Base-by-base conservation (phyloP, 805 yeast genomes). In the Priceomyces fermenticarens region DNA sequence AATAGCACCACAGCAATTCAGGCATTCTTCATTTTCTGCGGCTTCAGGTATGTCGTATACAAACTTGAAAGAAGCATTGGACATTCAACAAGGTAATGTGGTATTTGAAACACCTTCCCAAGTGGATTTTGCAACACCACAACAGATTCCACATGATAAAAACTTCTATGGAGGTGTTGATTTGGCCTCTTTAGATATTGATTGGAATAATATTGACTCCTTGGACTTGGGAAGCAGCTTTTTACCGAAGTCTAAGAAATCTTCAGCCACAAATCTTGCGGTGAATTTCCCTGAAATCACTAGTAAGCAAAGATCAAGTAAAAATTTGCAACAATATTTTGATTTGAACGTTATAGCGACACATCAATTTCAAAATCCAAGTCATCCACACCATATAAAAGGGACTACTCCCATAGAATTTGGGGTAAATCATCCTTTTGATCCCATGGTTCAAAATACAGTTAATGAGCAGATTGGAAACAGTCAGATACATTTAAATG, bases 71-170 rank as follows among this genome's bases (percentile, higher is more conserved):
- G 83, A 77, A 35, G 67, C 71, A 3, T 34, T 53, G 27, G 45
- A 54, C 16, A 66, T 70, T 32, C 65, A 60, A 30, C 63, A 43
- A 57, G 62, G 51, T 35, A 58, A 51, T 36, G 43, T 15, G 6
- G 36, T 32, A 14, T 37, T 56, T 3, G 77, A 73, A 30, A 77
- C 75, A 0, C 89, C 90, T 1, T 75, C 73, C 33, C 88, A 85
- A 52, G 89, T 85, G 17, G 86, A 83, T 2, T 87, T 85, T 55
- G 79, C 95, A 1, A 85, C 95, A 1, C 96, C 96, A 2, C 95
- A 88, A 58, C 53, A 80, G 34, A 53, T 70, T 7, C 81, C 84
- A 1, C 64, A 66, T 13, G 78, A 76, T 28, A 59, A 26, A 17
- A 12, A 25, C 15, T 16, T 33, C 20, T 28, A 63, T 39, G 62